These are phyloP conservation scores for Boletus sp. DNA, from an alignment of 1,284 basidiomycete species.

Conservation along the genomic window DNA sequence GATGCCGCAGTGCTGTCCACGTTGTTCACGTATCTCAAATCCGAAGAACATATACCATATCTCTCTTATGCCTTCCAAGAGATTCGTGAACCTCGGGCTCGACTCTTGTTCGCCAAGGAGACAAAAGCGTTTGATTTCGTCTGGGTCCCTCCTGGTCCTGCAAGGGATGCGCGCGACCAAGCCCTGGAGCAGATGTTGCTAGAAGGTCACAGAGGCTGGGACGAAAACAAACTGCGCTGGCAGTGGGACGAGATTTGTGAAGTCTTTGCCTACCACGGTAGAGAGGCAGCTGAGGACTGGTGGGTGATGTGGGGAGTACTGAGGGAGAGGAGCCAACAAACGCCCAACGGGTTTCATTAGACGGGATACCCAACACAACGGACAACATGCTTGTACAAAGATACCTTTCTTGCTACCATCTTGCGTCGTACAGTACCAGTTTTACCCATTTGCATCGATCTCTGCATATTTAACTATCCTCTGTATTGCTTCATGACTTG, in stretches of 20 bases:
- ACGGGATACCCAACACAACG: conserved; percentile 4
- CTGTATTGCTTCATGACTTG: not conserved
- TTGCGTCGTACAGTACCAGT: not conserved
- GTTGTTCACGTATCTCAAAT: conserved; percentile 42
- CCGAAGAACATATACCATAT: conserved; percentile 37
- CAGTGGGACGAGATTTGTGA: conserved; percentile 43
- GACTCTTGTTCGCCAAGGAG: conserved; percentile 27
- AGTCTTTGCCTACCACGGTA: conserved; percentile 43
- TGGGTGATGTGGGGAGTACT: conserved; percentile 43
- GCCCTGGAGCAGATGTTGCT: conserved; percentile 30
- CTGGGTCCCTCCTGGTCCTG: conserved; percentile 39
- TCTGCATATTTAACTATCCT: not conserved
- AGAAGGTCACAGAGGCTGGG: conserved; percentile 31
- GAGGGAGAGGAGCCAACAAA: conserved; percentile 32
- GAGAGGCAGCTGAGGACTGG: conserved; percentile 46
- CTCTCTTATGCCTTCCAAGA: conserved; percentile 44
- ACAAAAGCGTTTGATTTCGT: conserved; percentile 22
- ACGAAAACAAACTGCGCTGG: conserved; percentile 30
- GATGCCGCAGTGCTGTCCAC: conserved; percentile 44
- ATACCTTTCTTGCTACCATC: conserved; percentile 1
- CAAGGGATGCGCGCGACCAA: conserved; percentile 38
- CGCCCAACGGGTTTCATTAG: conserved; percentile 8
- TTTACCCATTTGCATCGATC: not conserved
- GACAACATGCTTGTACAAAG: conserved; percentile 9
- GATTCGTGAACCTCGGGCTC: conserved; percentile 36